These are phyloP conservation scores for Talaromyces amestolkiae DNA, from an alignment of 2,329 filamentous ascomycete species.

Conservation along the genomic window DNA sequence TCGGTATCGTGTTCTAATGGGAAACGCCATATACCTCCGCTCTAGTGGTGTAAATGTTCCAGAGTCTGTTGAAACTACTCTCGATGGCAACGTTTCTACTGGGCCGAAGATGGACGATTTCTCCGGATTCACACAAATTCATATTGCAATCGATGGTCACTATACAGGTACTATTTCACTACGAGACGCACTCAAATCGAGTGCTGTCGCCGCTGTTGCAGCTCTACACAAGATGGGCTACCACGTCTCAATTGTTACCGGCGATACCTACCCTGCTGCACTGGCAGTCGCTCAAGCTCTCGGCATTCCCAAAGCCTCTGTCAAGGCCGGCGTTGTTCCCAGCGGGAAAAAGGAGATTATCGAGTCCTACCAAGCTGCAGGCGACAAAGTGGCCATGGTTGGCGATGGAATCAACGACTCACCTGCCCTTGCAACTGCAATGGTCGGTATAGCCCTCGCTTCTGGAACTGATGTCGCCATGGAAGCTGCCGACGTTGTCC, in stretches of 20 bases:
- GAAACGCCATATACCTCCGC: slow-evolving; percentile 74
- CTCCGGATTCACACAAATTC: slow-evolving; percentile 83
- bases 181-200: slow-evolving; percentile 86
- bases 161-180: slow-evolving; percentile 83
- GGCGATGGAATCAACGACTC: slow-evolving; percentile 99
- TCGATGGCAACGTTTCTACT: slow-evolving; percentile 29
- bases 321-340: slow-evolving; percentile 84
- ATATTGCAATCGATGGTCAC: slow-evolving; percentile 77
- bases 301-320: slow-evolving; percentile 71
- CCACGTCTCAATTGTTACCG: slow-evolving; percentile 86
- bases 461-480: slow-evolving; percentile 95
- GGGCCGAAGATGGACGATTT: slow-evolving; percentile 35
- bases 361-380: slow-evolving; percentile 68
- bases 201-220: slow-evolving; percentile 73
- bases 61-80: slow-evolving; percentile 34
- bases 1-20: slow-evolving; percentile 76
- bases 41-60: slow-evolving; percentile 62
- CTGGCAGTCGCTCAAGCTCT: slow-evolving; percentile 78
- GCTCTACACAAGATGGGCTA: slow-evolving; percentile 83
- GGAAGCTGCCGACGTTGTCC: slow-evolving; percentile 92
- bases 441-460: slow-evolving; percentile 88
- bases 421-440: slow-evolving; percentile 85
- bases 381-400: slow-evolving; percentile 89
- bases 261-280: slow-evolving; percentile 82
- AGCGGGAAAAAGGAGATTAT: slow-evolving; percentile 89